phyloP scores from a whole-genome alignment of 1,139 yeast genomes.

The Wickerhamomyces sp. region DNA sequence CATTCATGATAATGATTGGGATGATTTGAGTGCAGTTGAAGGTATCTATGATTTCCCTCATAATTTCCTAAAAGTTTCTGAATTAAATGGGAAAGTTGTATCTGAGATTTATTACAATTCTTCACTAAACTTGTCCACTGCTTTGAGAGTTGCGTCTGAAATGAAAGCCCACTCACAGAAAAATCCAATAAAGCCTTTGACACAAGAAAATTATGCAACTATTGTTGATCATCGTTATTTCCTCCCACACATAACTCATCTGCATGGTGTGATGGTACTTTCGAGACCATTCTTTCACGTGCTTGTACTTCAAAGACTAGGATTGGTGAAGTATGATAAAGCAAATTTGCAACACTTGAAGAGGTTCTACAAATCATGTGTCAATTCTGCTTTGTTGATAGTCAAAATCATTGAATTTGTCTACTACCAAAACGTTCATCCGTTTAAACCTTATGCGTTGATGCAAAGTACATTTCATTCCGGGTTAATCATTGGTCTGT shows the following conservation, averaged over 20 bases:
- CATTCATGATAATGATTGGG: conserved; percentile 38
- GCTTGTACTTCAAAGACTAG: conserved; percentile 23
- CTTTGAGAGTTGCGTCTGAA: conserved; percentile 36
- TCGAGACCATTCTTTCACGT: conserved; percentile 44
- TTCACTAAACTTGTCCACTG: conserved; percentile 30
- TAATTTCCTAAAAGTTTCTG: conserved; percentile 18
- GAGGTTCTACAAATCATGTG: conserved; percentile 32
- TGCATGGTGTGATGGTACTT: conserved; percentile 37
- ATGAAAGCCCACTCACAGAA: conserved; percentile 29
- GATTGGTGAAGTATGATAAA: conserved; percentile 13
- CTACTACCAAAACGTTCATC: conserved; percentile 26
- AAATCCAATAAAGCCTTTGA: conserved; percentile 20
- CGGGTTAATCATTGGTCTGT: conserved; percentile 25
- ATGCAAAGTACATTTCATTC: conserved; percentile 26
- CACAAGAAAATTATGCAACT: conserved; percentile 12
- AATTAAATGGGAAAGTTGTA: conserved; percentile 32
- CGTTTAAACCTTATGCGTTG: conserved; percentile 28
- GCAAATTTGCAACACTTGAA: conserved; percentile 15
- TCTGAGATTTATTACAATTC: conserved; percentile 33
- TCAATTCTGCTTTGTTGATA: conserved; percentile 34
- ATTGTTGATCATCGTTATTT: conserved; percentile 16
- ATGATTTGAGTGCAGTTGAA: conserved; percentile 28
- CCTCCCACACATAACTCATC: conserved; percentile 32
- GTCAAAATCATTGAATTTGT: conserved; percentile 30
- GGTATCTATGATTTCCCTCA: conserved; percentile 22